These are phyloP conservation scores for Thalassiosira hispida DNA, from an alignment of 352 stramenopile genomes.

Conservation along the genomic window DNA sequence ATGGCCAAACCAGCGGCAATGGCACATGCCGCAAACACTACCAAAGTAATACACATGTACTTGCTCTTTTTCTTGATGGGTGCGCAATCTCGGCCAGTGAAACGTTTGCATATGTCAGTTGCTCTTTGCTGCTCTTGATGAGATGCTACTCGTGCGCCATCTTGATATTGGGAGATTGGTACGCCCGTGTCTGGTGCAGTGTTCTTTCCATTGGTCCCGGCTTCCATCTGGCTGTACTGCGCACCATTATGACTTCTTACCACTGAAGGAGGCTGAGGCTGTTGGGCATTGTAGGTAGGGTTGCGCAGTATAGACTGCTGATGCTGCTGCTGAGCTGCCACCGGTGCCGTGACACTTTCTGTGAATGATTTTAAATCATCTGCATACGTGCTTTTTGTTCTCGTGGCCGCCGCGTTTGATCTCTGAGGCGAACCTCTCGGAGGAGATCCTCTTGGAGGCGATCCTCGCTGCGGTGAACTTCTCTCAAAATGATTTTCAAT, in stretches of 20 bases:
- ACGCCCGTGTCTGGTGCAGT: too few relatives aligned
- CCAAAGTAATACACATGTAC: constrained; percentile 14
- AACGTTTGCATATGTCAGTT: constrained; percentile 18
- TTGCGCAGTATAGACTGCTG: not conserved
- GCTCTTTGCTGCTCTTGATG: constrained; percentile 12
- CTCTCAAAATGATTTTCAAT: constrained; percentile 29
- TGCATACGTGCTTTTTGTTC: constrained; percentile 22
- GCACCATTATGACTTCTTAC: not conserved
- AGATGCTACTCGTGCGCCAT: not conserved
- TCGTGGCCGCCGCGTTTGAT: not conserved
- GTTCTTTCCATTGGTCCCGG: not conserved
- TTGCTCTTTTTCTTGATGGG: constrained; percentile 9
- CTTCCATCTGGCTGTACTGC: constrained; percentile 7
- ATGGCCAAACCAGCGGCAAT: constrained; percentile 25
- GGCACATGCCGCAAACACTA: constrained; percentile 12
- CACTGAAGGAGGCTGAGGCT: not conserved
- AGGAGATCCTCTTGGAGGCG: not conserved
- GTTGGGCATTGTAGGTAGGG: not conserved
- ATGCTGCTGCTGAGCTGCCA: not conserved
- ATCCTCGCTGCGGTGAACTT: not conserved
- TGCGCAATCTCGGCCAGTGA: not conserved
- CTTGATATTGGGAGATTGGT: too few relatives aligned
- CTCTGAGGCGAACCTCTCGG: constrained; percentile 1
- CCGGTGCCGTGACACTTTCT: constrained; percentile 12
- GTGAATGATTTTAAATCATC: constrained; percentile 43